phyloP scores from a whole-genome alignment of 2,329 filamentous ascomycete species.

The Gnomoniopsis smithogilvyi region DNA sequence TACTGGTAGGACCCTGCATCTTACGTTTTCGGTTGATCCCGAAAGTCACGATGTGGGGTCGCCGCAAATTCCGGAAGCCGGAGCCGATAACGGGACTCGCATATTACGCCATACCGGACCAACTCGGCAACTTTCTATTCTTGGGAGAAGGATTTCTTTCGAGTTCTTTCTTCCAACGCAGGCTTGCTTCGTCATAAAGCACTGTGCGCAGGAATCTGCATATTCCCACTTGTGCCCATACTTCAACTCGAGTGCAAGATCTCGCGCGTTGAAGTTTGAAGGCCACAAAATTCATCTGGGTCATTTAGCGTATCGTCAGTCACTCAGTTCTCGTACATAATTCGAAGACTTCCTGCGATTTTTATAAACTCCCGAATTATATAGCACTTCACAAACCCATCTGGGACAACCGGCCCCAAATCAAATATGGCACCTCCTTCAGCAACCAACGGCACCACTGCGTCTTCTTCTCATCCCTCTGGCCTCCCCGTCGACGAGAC shows the following conservation, averaged over 20 bases:
- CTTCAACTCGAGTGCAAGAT: no score
- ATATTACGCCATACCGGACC: neutral
- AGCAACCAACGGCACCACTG: neutral
- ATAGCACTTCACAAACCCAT: neutral
- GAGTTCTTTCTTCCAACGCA: neutral
- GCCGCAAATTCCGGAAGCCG: neutral
- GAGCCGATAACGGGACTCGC: constrained; percentile 3
- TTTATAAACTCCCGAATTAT: neutral
- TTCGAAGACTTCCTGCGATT: neutral
- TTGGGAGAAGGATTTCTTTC: neutral
- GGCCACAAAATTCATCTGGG: neutral
- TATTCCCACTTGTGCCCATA: no score
- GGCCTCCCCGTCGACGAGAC: constrained; percentile 11
- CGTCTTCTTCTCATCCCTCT: neutral
- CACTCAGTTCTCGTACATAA: neutral
- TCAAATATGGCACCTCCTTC: neutral
- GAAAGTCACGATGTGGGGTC: no score
- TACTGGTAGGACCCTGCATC: neutral
- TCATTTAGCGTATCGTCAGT: neutral
- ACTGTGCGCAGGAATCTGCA: no score
- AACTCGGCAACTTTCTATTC: neutral
- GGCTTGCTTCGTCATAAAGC: neutral
- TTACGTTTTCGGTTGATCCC: neutral
- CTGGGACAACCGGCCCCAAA: neutral
- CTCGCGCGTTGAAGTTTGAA: no score